Evolutionary conservation across 352 stramenopile genomes (phyloP).

Genomic region (Globisporangium okanoganense): DNA sequence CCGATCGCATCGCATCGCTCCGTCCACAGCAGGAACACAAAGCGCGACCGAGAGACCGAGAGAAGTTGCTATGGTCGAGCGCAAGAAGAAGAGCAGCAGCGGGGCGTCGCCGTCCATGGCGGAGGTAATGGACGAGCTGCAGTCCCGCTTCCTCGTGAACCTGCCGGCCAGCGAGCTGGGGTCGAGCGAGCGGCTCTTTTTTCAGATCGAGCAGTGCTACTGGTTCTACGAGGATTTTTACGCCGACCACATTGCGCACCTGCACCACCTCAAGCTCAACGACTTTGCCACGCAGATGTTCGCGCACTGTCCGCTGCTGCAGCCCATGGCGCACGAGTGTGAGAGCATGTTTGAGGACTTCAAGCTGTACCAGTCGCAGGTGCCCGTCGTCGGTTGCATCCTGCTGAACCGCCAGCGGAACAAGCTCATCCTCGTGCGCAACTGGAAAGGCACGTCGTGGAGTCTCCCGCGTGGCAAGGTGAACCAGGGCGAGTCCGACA

Average conservation of each 20-base stretch:
- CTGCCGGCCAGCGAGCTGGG: constrained; percentile 87
- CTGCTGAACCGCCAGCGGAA: constrained; percentile 83
- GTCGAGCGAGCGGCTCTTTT: constrained; percentile 94
- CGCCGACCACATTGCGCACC: constrained; percentile 80
- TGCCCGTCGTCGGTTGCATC: constrained; percentile 94
- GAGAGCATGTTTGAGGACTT: constrained; percentile 93
- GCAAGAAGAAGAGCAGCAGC: constrained; percentile 12
- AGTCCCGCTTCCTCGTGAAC: constrained; percentile 95
- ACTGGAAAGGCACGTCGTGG: constrained; percentile 91
- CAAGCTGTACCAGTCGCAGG: constrained; percentile 91
- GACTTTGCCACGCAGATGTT: constrained; percentile 94
- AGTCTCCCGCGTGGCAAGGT: constrained; percentile 93
- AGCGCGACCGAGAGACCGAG: not conserved
- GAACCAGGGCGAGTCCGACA: constrained; percentile 88
- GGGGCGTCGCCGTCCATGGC: constrained; percentile 45
- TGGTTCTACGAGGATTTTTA: constrained; percentile 98
- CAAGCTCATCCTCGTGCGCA: constrained; percentile 89
- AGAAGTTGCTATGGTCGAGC: constrained; percentile 6
- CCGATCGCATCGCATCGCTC: not conserved
- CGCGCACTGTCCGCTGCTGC: constrained; percentile 85
- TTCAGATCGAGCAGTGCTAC: constrained; percentile 97
- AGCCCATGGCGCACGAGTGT: constrained; percentile 82
- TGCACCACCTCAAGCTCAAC: constrained; percentile 92
- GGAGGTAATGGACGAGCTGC: constrained; percentile 95
- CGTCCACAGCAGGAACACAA: not conserved